Evolutionary conservation across 140 eudicot genomes (phyloP).

Genomic region (Stevia rebaudiana): DNA sequence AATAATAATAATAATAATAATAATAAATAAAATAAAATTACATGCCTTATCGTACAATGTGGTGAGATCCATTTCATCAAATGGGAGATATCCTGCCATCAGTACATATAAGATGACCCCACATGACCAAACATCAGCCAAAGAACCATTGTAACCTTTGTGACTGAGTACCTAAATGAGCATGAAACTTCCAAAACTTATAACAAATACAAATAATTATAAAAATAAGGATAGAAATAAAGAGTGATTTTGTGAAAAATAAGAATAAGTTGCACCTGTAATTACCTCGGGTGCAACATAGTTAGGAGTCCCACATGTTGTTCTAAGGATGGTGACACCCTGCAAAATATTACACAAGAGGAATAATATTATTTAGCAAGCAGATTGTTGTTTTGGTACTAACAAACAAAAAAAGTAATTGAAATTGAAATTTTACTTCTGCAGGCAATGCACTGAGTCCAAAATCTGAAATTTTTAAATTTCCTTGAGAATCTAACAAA

Average conservation of each 20-base stretch:
- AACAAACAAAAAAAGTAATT: neutral
- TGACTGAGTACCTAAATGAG: constrained; percentile 77
- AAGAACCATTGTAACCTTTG: constrained; percentile 96
- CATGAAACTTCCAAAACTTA: neutral
- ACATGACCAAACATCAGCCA: constrained; percentile 99
- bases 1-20: neutral
- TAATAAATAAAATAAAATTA: neutral
- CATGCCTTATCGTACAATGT: constrained; percentile 86
- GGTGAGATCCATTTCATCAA: constrained; percentile 95
- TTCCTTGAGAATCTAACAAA: constrained; percentile 89
- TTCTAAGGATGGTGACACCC: constrained; percentile 88
- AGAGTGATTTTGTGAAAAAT: neutral
- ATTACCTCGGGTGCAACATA: constrained; percentile 99
- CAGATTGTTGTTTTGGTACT: neutral
- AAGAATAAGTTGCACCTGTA: constrained; percentile 21
- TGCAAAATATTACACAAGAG: constrained; percentile 23
- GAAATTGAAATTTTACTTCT: constrained; percentile 49
- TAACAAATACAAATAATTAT: neutral
- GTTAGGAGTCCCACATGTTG: constrained; percentile 99
- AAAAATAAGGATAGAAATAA: neutral
- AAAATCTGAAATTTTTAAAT: constrained; percentile 89
- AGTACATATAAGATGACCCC: constrained; percentile 95
- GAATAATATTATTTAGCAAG: neutral
- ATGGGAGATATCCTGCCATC: constrained; percentile 96
- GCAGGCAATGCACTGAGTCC: constrained; percentile 97